phyloP scores from a whole-genome alignment of 2,329 filamentous ascomycete genomes.

The Cladosporium sp. region DNA sequence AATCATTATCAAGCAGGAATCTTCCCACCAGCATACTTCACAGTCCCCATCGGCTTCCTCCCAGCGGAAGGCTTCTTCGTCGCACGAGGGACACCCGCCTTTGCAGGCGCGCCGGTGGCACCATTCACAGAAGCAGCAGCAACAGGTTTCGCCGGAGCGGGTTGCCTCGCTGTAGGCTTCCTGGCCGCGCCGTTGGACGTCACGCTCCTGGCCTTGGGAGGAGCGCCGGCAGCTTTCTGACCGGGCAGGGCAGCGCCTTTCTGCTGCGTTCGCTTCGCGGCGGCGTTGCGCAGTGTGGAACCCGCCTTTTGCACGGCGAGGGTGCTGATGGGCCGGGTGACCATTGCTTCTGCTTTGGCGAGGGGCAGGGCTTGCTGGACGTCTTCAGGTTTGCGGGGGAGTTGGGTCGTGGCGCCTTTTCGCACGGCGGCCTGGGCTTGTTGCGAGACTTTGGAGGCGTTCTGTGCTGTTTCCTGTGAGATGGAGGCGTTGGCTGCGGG shows the following conservation, averaged over 20 bases:
- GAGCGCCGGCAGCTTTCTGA: conserved; percentile 15
- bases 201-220: conserved; percentile 2
- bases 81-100: conserved; percentile 10
- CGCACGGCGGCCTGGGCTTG: conserved; percentile 16
- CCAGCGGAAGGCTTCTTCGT: conserved; percentile 13
- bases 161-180: conserved; percentile 6
- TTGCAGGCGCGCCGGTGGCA: background rate
- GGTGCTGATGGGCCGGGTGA: conserved; percentile 32
- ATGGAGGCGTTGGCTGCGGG: conserved; percentile 20
- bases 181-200: conserved; percentile 13
- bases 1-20: conserved; percentile 5
- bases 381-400: conserved; percentile 18
- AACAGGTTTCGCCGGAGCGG: conserved; percentile 4
- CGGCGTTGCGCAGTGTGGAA: conserved; percentile 23
- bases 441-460: conserved; percentile 20
- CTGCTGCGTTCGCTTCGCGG: conserved; percentile 23
- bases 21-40: conserved; percentile 24
- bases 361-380: conserved; percentile 27
- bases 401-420: conserved; percentile 9
- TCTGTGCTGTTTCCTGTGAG: conserved; percentile 21
- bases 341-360: conserved; percentile 30
- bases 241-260: conserved; percentile 24
- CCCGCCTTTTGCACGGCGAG: conserved; percentile 30
- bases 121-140: conserved; percentile 13
- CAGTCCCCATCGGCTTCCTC: conserved; percentile 24